Base-by-base conservation (phyloP, 495 filamentous ascomycete species). In the Neurospora sp. region DNA sequence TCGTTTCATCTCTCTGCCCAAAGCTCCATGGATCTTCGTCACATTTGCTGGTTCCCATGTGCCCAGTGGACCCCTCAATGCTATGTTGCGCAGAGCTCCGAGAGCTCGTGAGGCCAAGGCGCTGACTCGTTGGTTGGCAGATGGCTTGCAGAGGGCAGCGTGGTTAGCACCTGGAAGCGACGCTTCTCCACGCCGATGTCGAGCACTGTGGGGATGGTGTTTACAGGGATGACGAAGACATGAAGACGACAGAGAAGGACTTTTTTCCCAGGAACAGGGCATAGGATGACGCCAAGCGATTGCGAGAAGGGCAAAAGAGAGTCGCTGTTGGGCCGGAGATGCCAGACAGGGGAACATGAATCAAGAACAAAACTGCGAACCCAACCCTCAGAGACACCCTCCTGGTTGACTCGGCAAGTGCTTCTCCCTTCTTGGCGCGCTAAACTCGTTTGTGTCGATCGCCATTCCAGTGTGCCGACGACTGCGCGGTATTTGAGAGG, bases 1-100 rank as follows among this genome's bases (percentile, higher is more conserved):
- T 65, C 53, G 53, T 65, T 65, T 65, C 53, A 65, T 65, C 53
- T 65, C 53, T 65, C 53, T 65, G 53, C 53, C 53, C 53, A 61
- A 61, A 61, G 53, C 53, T 61, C 53, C 53, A 35, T 35, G 35
- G 35, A 37, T 65, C 47, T 27, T 59, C 27, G 35, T 65, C 53
- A 61, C 53, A 61, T 61, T 61, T 18, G 53, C 53, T 37, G 53
- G 53, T 65, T 65, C 53, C 53, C 53, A 65, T 65, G 53, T 65
- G 53, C 53, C 53, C 14, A 37, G 53, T 65, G 53, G 53, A 35
- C 53, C 53, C 22, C 27, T 27, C 53, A 35, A 18, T 35, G 53
- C 53, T 12, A 65, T 65, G 47, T 59, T 10, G 35, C 35, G 35
- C 22, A 59, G 45, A 20, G 45, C 20, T 22, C 20, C 9, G 10